Base-by-base conservation (phyloP, 2,329 filamentous ascomycete species). In the Pseudogymnoascus sp. region DNA sequence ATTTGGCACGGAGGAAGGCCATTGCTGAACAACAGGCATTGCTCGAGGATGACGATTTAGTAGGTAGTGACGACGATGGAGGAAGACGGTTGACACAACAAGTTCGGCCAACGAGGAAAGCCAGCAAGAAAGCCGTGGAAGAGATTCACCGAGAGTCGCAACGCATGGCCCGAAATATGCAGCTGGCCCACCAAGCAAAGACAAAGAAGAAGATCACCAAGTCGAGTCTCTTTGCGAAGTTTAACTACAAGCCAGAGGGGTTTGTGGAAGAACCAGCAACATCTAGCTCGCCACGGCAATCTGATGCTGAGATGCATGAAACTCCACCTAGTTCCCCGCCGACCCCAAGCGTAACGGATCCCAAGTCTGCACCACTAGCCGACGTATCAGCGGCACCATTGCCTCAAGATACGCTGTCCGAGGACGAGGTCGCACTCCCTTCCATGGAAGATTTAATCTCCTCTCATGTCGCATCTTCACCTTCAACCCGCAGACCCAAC, bases 111-210 rank as follows among this genome's bases (percentile, higher is more conserved):
- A 82, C 84, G 9, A 85, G 95, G 11, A 96, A 95, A 73, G 93
- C 95, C 0, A 93, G 93, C 78, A 97, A 93, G 78, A 97, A 92
- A 76, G 95, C 95, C 0, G 74, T 97, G 44, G 91, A 97, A 72
- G 93, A 97, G 69, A 97, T 99, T 88, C 89, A 89, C 70, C 85
- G 91, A 64, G 95, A 99, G 76, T 97, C 93, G 1, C 95, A 99
- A 77, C 86, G 95, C 31, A 85, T 99, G 77, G 88, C 85, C 68
- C 84, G 95, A 68, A 96, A 89, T 72, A 90, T 96, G 84, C 93
- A 97, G 75, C 82, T 99, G 59, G 86, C 90, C 1, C 93, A 97
- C 74, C 88, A 96, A 72, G 89, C 91, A 23, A 91, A 88, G 77
- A 96, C 91, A 1, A 93, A 89, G 75, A 97, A 95, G 80, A 96